Percentiles rank a stretch among this genome's conserved stretches.
phyloP scores from a whole-genome alignment of 176 grass and related monocot species.

The Calamus simplicifolius region DNA sequence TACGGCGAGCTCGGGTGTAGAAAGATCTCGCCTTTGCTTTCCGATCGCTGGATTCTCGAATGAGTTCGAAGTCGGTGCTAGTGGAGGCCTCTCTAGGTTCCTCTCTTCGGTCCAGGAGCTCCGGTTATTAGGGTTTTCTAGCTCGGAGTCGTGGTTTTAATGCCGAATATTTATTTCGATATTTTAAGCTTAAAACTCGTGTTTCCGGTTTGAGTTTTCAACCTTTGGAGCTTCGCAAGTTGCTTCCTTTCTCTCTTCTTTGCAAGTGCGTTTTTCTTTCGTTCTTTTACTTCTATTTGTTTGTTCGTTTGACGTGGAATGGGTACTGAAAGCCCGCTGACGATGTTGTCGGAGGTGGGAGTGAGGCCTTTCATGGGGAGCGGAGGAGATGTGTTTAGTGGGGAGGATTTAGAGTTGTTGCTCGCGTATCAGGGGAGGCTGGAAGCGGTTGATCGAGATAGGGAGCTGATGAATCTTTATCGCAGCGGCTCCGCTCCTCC shows the following conservation, averaged over 20 bases:
- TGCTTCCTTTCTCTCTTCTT: constrained; percentile 10
- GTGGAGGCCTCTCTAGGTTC: too few species aligned
- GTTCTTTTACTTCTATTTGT: constrained; percentile 1
- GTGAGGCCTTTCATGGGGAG: constrained; percentile 6
- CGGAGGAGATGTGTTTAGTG: constrained; percentile 21
- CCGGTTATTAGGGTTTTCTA: too few species aligned
- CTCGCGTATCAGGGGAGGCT: constrained; percentile 8
- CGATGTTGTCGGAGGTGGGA: constrained; percentile 30
- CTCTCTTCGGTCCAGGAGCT: too few species aligned
- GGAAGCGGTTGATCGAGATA: constrained; percentile 20
- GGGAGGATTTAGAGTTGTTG: constrained; percentile 3
- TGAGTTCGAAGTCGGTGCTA: too few species aligned
- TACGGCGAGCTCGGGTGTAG: too few species aligned
- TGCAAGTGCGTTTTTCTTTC: background rate
- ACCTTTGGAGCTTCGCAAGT: background rate
- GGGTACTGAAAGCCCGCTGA: background rate
- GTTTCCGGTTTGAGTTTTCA: too few species aligned
- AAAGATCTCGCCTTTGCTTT: too few species aligned
- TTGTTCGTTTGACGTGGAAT: background rate
- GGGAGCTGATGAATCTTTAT: constrained; percentile 53
- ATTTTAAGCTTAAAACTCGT: too few species aligned
- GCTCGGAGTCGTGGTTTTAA: too few species aligned
- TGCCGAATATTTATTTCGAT: too few species aligned
- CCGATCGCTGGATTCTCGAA: too few species aligned
- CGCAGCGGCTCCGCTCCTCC: constrained; percentile 78